Conservation (phyloP, 371 early-diverging fungal species). For the Mortierella sp. region DNA sequence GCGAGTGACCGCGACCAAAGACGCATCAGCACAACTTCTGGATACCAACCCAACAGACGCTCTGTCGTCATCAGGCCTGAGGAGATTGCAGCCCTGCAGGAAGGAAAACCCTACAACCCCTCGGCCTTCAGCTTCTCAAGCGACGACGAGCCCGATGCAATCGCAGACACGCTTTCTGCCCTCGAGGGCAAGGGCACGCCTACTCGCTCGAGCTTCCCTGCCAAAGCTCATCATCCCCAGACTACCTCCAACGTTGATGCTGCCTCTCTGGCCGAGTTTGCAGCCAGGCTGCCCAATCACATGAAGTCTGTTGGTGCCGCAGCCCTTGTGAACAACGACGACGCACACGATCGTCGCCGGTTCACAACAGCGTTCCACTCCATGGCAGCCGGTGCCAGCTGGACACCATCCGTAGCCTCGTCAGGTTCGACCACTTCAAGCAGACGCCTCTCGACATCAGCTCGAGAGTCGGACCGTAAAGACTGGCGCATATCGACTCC, state of each 20-base stretch:
- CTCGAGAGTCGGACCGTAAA: conserved; percentile 24
- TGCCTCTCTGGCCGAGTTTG: conserved; percentile 39
- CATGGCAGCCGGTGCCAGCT: conserved; percentile 2
- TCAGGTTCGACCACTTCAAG: conserved; percentile 5
- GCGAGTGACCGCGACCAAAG: conserved; percentile 2
- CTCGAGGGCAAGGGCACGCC: conserved; percentile 43
- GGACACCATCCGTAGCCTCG: conserved; percentile 13
- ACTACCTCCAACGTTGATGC: conserved; percentile 25
- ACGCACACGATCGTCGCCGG: conserved; percentile 44
- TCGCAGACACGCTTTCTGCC: conserved; percentile 40
- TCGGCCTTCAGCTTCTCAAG: conserved; percentile 15
- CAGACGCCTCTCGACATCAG: conserved; percentile 27
- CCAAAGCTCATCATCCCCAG: conserved; percentile 7
- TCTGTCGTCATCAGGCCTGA: conserved; percentile 44
- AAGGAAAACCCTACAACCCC: conserved; percentile 18
- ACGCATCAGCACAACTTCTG: conserved; percentile 10
- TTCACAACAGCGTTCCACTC: conserved; percentile 43
- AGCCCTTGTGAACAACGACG: conserved; percentile 42
- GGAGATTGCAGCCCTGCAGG: conserved; percentile 48
- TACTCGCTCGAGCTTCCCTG: conserved; percentile 36
- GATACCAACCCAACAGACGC: conserved; percentile 38
- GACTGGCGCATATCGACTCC: conserved; percentile 48
- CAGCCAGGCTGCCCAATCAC: conserved; percentile 33
- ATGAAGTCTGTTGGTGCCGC: conserved; percentile 22
- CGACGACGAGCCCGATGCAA: conserved; percentile 33